These are phyloP conservation scores for Sporothrix pseudoabietina DNA, from an alignment of 2,329 filamentous ascomycete species.

Conservation along the genomic window DNA sequence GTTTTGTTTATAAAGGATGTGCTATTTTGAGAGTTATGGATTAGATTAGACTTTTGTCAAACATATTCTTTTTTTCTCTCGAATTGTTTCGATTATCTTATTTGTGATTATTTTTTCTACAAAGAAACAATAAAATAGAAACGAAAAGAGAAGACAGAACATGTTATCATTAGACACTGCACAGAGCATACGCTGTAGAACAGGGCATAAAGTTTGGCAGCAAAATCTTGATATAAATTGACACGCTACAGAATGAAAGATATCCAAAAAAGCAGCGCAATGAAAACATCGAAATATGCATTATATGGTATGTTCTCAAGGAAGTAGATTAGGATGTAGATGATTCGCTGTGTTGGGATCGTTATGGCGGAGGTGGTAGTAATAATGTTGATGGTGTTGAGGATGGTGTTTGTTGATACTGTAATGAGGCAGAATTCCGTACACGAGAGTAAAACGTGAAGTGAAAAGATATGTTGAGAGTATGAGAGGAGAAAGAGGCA, in stretches of 20 bases:
- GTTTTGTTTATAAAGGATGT: not conserved
- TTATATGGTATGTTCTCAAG: not conserved
- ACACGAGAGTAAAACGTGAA: not conserved
- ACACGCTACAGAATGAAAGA: slow-evolving; percentile 1
- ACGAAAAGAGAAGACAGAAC: too few species aligned
- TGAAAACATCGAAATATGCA: not conserved
- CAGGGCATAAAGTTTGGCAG: not conserved
- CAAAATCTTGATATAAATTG: not conserved
- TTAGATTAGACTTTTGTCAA: too few species aligned
- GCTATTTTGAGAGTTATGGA: not conserved
- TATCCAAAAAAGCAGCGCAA: not conserved
- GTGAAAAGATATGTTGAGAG: not conserved
- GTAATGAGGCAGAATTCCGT: not conserved
- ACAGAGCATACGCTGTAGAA: too few species aligned
- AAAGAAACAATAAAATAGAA: too few species aligned
- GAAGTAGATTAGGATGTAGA: not conserved
- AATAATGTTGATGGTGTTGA: too few species aligned
- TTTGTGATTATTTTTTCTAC: too few species aligned
- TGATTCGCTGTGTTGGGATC: not conserved
- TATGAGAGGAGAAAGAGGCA: too few species aligned
- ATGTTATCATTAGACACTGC: too few species aligned
- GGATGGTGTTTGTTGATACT: not conserved
- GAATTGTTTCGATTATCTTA: too few species aligned
- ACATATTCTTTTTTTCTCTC: too few species aligned
- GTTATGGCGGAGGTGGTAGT: not conserved